Evolutionary conservation across 2,329 filamentous ascomycete genomes (phyloP).

Genomic region (Trichoderma sp.): DNA sequence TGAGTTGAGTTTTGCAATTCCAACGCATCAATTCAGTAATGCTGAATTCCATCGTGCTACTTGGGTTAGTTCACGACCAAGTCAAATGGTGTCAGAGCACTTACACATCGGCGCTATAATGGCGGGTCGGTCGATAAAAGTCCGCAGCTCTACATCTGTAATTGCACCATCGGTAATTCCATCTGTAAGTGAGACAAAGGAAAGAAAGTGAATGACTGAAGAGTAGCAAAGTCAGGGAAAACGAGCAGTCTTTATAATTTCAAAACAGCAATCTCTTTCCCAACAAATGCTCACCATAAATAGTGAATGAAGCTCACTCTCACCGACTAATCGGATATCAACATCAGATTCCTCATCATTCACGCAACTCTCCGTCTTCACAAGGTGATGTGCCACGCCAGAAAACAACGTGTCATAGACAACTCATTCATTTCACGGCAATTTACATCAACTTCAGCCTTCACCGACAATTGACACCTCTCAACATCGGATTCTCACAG

Average conservation of each 20-base stretch:
- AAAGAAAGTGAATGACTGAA: background rate
- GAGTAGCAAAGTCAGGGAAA: background rate
- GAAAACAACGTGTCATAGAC: background rate
- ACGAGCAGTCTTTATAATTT: background rate
- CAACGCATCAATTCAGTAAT: background rate
- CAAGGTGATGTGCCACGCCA: background rate
- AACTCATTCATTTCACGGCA: background rate
- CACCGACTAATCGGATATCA: background rate
- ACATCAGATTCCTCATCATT: background rate
- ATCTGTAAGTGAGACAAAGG: background rate
- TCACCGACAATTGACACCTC: background rate
- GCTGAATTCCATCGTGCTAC: background rate
- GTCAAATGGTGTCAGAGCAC: background rate
- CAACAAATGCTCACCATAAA: background rate
- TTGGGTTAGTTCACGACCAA: background rate
- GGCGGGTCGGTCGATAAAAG: background rate
- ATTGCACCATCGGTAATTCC: background rate
- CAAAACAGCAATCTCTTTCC: background rate
- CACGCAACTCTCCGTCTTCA: background rate
- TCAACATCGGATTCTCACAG: background rate
- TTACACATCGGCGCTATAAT: rapidly evolving
- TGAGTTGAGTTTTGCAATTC: background rate
- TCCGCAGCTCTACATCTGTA: background rate
- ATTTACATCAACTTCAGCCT: background rate
- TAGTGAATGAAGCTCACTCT: background rate